Evolutionary conservation across 2,329 filamentous ascomycete species (phyloP), one percentile per base, ranked within the genome.

Genomic region (Cercospora beticola): DNA sequence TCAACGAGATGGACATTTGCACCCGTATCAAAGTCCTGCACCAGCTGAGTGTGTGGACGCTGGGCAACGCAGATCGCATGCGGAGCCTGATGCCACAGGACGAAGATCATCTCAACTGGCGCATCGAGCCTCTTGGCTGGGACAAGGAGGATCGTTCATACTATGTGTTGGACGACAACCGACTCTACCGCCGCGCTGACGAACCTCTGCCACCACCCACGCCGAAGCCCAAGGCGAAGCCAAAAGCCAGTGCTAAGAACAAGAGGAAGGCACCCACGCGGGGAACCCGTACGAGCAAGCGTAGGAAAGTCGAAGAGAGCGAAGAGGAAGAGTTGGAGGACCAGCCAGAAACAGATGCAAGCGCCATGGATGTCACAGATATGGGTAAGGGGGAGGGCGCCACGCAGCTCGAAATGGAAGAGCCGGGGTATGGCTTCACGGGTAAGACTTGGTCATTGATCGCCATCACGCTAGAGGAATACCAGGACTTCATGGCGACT

Each of bases 151-250:
- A 97, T 72, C 90, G 93, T 43, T 89, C 89, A 40, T 97, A 98
- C 78, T 97, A 91, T 76, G 90, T 98, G 3, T 86, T 99, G 3
- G 94, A 98, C 75, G 95, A 99, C 78, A 96, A 97, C 75, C 88
- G 95, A 70, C 84, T 99, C 52, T 99, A 99, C 79, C 91, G 94
- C 66, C 86, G 91, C 70, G 93, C 92, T n/a, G 92, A 97, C 68
- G 86, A 90, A 28, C 87, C 88, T 0, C 84, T 87, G 1, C 86
- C 88, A 6, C 80, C 87, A 14, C 81, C 85, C 5, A 81, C 85
- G 9, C 83, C 87, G 1, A 81, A 81, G 68, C 69, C 79, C 4
- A 84, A 83, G 70, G 23, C 80, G 4, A 87, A 90, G 85, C 79
- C 83, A 5, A 92, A 89, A 75, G 65, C 70, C 10, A 87, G 86